phyloP scores from a whole-genome alignment of 2,329 filamentous ascomycete species.

The Fusarium avenaceum region DNA sequence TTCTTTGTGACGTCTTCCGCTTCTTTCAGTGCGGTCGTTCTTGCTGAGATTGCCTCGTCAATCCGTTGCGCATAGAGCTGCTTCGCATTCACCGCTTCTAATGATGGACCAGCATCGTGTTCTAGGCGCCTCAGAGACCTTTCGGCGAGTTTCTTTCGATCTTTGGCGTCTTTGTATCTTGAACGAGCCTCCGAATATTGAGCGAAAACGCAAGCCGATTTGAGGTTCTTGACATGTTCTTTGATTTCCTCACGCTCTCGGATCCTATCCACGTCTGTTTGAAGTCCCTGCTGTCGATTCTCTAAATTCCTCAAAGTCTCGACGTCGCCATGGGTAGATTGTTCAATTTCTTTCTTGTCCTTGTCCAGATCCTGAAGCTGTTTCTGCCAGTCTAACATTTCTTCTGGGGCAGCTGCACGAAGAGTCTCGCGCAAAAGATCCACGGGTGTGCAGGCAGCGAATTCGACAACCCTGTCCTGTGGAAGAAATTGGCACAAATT shows the following conservation, averaged over 20 bases:
- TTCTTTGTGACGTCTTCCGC: conserved; percentile 67
- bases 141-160: conserved; percentile 66
- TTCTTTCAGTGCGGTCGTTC: conserved; percentile 66
- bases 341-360: conserved; percentile 73
- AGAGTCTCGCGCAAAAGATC: conserved; percentile 89
- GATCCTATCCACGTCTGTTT: conserved; percentile 86
- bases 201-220: conserved; percentile 74
- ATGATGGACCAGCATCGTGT: conserved; percentile 71
- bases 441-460: conserved; percentile 84
- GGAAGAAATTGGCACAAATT: conserved; percentile 98
- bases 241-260: conserved; percentile 79
- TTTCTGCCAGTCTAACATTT: conserved; percentile 85
- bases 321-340: conserved; percentile 68
- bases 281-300: conserved; percentile 78
- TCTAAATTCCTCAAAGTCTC: conserved; percentile 77
- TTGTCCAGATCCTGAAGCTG: conserved; percentile 78
- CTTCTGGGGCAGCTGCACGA: conserved; percentile 83
- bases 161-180: conserved; percentile 66
- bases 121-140: conserved; percentile 72
- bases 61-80: conserved; percentile 73
- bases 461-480: conserved; percentile 95
- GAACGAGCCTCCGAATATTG: conserved; percentile 70
- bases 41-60: conserved; percentile 66
- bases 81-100: conserved; percentile 78
- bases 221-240: conserved; percentile 73